A percentile compares a stretch with the other conserved stretches of the same genome.
Conservation (phyloP, 23 red algal genomes). For the Gracilaria domingensis region DNA sequence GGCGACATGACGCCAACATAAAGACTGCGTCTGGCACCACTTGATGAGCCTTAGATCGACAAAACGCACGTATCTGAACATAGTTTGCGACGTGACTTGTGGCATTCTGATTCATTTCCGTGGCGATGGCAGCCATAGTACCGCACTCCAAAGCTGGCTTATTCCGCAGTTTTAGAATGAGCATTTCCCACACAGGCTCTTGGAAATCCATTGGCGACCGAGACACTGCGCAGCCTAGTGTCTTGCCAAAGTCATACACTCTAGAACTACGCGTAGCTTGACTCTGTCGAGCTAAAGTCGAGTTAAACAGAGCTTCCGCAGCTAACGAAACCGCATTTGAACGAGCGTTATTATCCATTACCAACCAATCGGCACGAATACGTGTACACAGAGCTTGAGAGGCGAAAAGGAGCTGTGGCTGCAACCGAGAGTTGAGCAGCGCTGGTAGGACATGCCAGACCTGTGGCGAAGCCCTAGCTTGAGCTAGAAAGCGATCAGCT, state of each 20-base stretch:
- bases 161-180: conserved; percentile 2
- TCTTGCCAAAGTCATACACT: conserved; percentile 30
- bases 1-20: neutral
- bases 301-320: neutral
- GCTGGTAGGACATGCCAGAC: conserved; percentile 14
- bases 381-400: conserved; percentile 11
- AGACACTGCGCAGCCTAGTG: neutral
- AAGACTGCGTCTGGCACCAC: conserved; percentile 24
- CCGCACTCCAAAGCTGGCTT: conserved; percentile 5
- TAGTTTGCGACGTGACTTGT: conserved; percentile 28
- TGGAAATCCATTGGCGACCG: neutral
- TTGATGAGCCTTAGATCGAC: conserved; percentile 27
- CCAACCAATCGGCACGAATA: conserved; percentile 30
- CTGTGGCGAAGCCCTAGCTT: conserved; percentile 15
- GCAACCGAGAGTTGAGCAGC: neutral
- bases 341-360: conserved; percentile 5
- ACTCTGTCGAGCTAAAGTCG: conserved; percentile 1
- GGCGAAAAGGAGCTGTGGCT: conserved; percentile 16
- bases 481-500: conserved; percentile 22
- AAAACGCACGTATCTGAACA: conserved; percentile 32
- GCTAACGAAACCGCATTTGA: conserved; percentile 14
- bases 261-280: conserved; percentile 14
- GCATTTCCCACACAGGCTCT: conserved; percentile 39
- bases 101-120: conserved; percentile 30
- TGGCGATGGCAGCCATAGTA: conserved; percentile 19